These are phyloP conservation scores for Plantago rigida DNA, from an alignment of 305 asterid species.

Conservation along the genomic window DNA sequence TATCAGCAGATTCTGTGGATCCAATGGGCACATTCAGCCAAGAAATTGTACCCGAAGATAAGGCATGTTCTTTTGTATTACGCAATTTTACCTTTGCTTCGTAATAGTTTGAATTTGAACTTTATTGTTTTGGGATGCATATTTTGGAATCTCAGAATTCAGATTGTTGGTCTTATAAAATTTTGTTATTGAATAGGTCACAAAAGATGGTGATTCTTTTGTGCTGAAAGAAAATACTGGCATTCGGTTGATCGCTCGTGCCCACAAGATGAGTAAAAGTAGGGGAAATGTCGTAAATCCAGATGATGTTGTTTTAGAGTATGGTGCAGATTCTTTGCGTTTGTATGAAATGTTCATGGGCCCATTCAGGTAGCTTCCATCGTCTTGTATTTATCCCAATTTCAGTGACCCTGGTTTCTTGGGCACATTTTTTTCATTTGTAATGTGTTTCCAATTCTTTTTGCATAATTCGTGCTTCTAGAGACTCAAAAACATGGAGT, in stretches of 20 bases:
- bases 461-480: constrained; percentile 24
- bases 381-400: constrained; percentile 18
- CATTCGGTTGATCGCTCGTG: constrained; percentile 69
- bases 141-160: constrained; percentile 2
- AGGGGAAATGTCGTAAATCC: constrained; percentile 96
- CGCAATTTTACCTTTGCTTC: constrained; percentile 4
- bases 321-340: constrained; percentile 96
- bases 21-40: constrained; percentile 42
- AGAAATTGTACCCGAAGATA: constrained; percentile 65
- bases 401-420: neutral
- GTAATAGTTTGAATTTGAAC: constrained; percentile 7
- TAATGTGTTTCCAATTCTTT: constrained; percentile 9
- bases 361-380: constrained; percentile 62
- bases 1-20: constrained; percentile 63
- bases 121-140: constrained; percentile 8
- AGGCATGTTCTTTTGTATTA: constrained; percentile 35
- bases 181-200: constrained; percentile 39
- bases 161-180: constrained; percentile 2
- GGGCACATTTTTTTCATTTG: neutral
- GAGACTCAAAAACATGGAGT: constrained; percentile 97
- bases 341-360: constrained; percentile 99
- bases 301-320: constrained; percentile 81
- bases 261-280: constrained; percentile 97
- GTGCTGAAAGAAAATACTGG: constrained; percentile 66
- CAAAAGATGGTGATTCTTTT: constrained; percentile 68